Base-by-base conservation (phyloP, 2,329 filamentous ascomycete genomes). In the Nemania abortiva region DNA sequence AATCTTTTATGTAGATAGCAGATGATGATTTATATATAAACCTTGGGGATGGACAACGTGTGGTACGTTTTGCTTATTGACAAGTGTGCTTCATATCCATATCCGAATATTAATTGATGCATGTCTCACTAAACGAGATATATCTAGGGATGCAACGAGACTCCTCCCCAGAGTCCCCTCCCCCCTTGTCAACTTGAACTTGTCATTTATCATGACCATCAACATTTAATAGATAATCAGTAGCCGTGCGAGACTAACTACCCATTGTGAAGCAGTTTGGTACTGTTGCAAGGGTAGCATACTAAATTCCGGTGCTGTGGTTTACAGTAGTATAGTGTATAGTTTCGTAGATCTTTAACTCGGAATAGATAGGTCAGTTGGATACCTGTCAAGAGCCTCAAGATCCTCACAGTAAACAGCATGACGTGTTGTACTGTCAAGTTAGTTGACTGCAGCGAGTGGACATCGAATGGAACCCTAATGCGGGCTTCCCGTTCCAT, bases 1-100 rank as follows among this genome's bases (percentile, higher is more conserved):
- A 61, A 47, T 34, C 56, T n/a, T 66, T 55, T n/a, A 49, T 61
- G 50, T 56, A 66, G 64, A 66, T 66, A 55, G 56, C n/a, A 49
- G 39, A 34, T 20, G 29, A 61, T 18, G 31, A 37, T 42, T 52
- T 53, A 61, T 57, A 50, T 24, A 52, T 11, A 34, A 52, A 34
- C 10, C 22, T 49, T 34, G 65, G 39, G 53, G 59, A 54, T 58
- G 31, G 11, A 27, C 24, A 37, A 18, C 45, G 57, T 27, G 31
- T 24, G 20, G 29, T 59, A 50, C 20, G 31, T 37, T 63, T 34
- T 63, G 10, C 15, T 45, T 57, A n/a, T n/a, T 57, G 1, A 56
- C 15, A 29, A 61, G 2, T 6, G 31, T 49, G 45, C 42, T 49
- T 49, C 3, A 49, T 49, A 20, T 20, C 18, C 15, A 22, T 49